A percentile compares a stretch with the other conserved stretches of the same genome.
Conservation (phyloP, 2,329 filamentous ascomycete species). For the Elsinoe australis region DNA sequence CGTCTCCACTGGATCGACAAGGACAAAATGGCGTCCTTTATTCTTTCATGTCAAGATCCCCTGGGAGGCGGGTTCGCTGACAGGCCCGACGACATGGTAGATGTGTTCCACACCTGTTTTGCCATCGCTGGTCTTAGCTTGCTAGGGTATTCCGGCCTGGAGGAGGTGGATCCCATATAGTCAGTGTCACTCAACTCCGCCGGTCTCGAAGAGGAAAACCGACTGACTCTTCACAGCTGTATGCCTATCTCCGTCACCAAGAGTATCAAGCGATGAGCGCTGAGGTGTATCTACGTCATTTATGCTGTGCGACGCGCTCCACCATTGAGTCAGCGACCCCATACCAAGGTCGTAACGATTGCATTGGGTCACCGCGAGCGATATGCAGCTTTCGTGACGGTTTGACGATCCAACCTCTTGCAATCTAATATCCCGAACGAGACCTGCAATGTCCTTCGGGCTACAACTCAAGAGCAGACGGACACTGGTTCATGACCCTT, state of each 20-base stretch:
- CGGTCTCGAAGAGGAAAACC: background rate
- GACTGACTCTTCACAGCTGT: constrained; percentile 1
- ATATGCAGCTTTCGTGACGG: background rate
- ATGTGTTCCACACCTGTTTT: constrained; percentile 94
- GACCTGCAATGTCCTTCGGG: constrained; percentile 37
- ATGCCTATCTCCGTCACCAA: constrained; percentile 4
- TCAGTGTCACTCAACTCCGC: constrained; percentile 38
- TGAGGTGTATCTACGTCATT: too few species aligned
- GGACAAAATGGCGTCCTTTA: constrained; percentile 69
- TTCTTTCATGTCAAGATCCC: constrained; percentile 78
- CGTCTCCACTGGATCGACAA: constrained; percentile 90
- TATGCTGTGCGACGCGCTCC: too few species aligned
- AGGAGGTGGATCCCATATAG: constrained; percentile 83
- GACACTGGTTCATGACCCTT: constrained; percentile 29
- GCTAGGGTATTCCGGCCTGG: constrained; percentile 65
- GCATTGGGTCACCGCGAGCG: too few species aligned
- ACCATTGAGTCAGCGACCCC: too few species aligned
- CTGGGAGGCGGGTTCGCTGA: constrained; percentile 82
- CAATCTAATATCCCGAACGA: constrained; percentile 63
- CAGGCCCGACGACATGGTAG: constrained; percentile 86
- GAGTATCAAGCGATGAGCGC: background rate
- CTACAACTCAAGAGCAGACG: constrained; percentile 65
- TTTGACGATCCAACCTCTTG: constrained; percentile 55
- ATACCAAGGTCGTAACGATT: too few species aligned
- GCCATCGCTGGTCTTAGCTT: constrained; percentile 82